phyloP scores from a whole-genome alignment of 2,329 filamentous ascomycete species.

The Exophiala dermatitidis region DNA sequence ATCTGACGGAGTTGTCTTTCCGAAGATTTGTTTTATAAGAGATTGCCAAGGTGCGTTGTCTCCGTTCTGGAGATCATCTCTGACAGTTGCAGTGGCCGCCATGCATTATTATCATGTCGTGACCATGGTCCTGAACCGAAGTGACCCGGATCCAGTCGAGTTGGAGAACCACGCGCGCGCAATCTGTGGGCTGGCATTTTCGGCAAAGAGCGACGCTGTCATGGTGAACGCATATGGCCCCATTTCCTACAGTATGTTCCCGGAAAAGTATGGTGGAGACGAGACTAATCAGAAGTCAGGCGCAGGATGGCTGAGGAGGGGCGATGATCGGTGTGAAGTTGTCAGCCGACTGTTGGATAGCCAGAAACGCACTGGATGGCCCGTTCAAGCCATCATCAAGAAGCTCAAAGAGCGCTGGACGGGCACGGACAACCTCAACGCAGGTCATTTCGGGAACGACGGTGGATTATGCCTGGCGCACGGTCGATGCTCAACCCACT shows the following conservation, averaged over 20 bases:
- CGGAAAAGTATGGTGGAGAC: background rate
- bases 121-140: constrained; percentile 30
- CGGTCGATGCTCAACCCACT: constrained; percentile 5
- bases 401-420: constrained; percentile 9
- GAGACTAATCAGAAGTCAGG: background rate
- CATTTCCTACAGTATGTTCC: constrained; percentile 40
- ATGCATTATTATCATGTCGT: constrained; percentile 41
- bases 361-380: constrained; percentile 13
- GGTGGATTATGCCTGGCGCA: background rate
- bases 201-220: constrained; percentile 38
- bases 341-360: constrained; percentile 6
- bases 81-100: constrained; percentile 33
- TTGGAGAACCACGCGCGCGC: constrained; percentile 34
- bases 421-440: background rate
- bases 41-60: constrained; percentile 39
- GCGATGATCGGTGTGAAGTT: constrained; percentile 6
- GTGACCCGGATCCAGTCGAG: constrained; percentile 24
- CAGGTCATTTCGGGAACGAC: background rate
- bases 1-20: constrained; percentile 29
- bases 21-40: constrained; percentile 37
- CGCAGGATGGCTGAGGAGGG: constrained; percentile 8
- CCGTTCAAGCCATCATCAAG: constrained; percentile 3
- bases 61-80: background rate
- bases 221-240: constrained; percentile 46
- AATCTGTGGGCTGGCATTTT: constrained; percentile 43